A percentile compares a stretch with the other conserved stretches of the same genome.
These are phyloP conservation scores for Ceratobasidium sp. DNA, from an alignment of 1,284 basidiomycete species.

Conservation along the genomic window DNA sequence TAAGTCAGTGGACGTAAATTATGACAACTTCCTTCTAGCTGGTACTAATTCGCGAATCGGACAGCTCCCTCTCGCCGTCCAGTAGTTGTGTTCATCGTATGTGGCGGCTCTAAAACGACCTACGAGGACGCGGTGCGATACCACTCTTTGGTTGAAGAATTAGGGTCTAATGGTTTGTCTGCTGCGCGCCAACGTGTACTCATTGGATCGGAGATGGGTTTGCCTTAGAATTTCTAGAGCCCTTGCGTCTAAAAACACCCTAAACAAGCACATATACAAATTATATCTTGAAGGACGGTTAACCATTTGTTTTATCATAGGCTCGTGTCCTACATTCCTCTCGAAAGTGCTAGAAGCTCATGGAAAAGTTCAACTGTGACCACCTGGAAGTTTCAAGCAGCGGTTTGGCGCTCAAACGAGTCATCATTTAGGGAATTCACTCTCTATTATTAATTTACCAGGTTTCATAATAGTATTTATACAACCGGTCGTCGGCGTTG, in stretches of 20 bases:
- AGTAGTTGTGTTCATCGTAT: slow-evolving; percentile 74
- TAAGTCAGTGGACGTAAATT: neutral
- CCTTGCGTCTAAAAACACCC: too few relatives aligned
- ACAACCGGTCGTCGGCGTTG: neutral
- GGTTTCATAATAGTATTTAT: neutral
- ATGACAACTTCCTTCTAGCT: slow-evolving; percentile 45
- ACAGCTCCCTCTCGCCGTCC: slow-evolving; percentile 23
- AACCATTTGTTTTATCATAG: too few relatives aligned
- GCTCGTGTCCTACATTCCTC: too few relatives aligned
- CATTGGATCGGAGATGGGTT: neutral
- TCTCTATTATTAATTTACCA: neutral
- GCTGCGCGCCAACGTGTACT: neutral
- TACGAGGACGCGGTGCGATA: slow-evolving; percentile 60
- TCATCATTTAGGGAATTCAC: neutral
- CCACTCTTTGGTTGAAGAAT: slow-evolving; percentile 27
- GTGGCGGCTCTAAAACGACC: slow-evolving; percentile 79
- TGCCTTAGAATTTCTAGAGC: neutral
- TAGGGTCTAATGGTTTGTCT: neutral
- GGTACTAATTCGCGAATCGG: slow-evolving; percentile 47
- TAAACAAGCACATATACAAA: too few relatives aligned
- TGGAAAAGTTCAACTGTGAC: neutral
- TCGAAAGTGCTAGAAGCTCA: slow-evolving; percentile 19
- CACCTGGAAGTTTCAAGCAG: neutral
- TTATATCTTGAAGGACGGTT: too few relatives aligned
- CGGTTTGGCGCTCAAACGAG: too few relatives aligned